phyloP scores from a whole-genome alignment of 1,284 basidiomycete genomes.

The Cryptococcus neoformans region DNA sequence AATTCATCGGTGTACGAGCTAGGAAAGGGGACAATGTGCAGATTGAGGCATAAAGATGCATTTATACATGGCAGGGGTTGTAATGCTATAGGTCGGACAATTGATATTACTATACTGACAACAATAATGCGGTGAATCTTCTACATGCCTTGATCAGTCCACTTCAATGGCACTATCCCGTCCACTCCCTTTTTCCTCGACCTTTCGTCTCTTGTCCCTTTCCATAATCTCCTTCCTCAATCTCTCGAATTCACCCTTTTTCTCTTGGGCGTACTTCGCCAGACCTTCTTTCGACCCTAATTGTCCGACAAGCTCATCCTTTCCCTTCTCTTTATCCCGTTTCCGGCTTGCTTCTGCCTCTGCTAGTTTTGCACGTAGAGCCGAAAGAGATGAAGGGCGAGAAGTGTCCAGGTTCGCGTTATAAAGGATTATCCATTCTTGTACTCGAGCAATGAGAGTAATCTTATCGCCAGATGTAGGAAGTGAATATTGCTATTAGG shows the following conservation, averaged over 20 bases:
- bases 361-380: constrained; percentile 36
- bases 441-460: constrained; percentile 31
- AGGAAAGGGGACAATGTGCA: constrained; percentile 4
- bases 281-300: constrained; percentile 34
- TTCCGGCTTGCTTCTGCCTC: constrained; percentile 28
- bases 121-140: no score
- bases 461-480: constrained; percentile 40
- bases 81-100: no score
- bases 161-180: constrained; percentile 40
- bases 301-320: constrained; percentile 31
- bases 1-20: constrained; percentile 59
- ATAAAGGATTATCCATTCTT: constrained; percentile 47
- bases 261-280: constrained; percentile 33
- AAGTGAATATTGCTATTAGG: constrained; percentile 33
- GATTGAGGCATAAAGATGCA: not conserved
- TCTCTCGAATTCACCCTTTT: constrained; percentile 39
- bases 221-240: constrained; percentile 38
- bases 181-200: constrained; percentile 11
- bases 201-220: constrained; percentile 22
- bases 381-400: constrained; percentile 37
- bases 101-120: no score
- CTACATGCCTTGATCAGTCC: constrained; percentile 16
- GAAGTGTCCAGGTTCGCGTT: constrained; percentile 48
- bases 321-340: constrained; percentile 41
- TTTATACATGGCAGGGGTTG: not conserved